phyloP scores from a whole-genome alignment of 495 filamentous ascomycete genomes.

The Lentithecium fluviatile region DNA sequence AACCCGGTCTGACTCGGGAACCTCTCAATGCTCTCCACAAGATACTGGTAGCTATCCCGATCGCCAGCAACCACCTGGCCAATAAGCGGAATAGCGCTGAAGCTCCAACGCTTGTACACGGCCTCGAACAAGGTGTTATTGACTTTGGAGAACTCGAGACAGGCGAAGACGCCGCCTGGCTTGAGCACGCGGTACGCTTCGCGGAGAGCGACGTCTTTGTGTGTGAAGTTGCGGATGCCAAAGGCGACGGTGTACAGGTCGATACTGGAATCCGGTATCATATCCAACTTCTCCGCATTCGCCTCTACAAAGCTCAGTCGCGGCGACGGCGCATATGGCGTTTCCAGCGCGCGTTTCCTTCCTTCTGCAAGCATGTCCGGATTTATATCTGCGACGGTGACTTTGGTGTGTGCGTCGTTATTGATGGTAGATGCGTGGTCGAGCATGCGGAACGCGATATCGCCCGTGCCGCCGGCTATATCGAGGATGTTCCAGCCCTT shows the following conservation, averaged over 20 bases:
- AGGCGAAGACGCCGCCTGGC: constrained; percentile 94
- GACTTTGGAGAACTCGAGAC: constrained; percentile 91
- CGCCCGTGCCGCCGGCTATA: constrained; percentile 94
- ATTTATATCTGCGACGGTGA: constrained; percentile 95
- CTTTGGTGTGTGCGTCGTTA: constrained; percentile 69
- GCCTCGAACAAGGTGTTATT: constrained; percentile 69
- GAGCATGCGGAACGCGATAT: constrained; percentile 96
- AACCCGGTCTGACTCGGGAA: constrained; percentile 87
- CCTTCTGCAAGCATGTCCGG: constrained; percentile 89
- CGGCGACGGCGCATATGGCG: constrained; percentile 54
- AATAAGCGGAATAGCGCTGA: constrained; percentile 88
- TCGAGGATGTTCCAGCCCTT: constrained; percentile 82
- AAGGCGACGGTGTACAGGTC: constrained; percentile 98
- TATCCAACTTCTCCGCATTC: constrained; percentile 78
- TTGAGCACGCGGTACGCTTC: constrained; percentile 87
- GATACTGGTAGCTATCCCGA: constrained; percentile 93
- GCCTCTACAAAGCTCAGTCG: constrained; percentile 80
- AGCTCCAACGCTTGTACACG: constrained; percentile 96
- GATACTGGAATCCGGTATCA: constrained; percentile 61
- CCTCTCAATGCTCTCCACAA: constrained; percentile 94
- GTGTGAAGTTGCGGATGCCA: constrained; percentile 93
- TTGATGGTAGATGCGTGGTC: constrained; percentile 84
- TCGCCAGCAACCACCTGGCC: constrained; percentile 94
- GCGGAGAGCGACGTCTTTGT: constrained; percentile 73
- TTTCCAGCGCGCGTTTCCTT: constrained; percentile 64